Base-by-base conservation (phyloP, 306 rosid species). In the Quercus aquifolioides region DNA sequence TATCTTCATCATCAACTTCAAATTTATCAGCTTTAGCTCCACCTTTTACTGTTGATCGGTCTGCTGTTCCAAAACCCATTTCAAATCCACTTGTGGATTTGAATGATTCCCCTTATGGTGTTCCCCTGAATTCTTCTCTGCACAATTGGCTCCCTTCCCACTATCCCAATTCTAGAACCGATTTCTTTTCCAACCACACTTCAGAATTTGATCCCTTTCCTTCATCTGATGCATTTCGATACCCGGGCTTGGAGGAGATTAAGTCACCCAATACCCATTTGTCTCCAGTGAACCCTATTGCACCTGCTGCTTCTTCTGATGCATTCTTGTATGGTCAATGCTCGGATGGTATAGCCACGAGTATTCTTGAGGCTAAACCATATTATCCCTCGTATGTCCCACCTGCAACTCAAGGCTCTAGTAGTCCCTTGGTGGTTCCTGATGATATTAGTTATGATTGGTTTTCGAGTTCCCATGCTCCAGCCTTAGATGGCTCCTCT, bases 1-100 rank as follows among this genome's bases (percentile, higher is more conserved):
- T 85, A 75, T 74, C 74, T 23, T 69, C 90, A 18, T 49, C 87
- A 23, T 81, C 94, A 0, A 74, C 85, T 35, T 93, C 99, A 21
- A 95, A 82, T 80, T 83, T 95, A 60, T 95, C 97, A 43, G 89
- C 98, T 77, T 87, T 85, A 51, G 98, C 99, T 0, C 90, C 88
- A 0, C 98, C 99, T 7, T 95, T 95, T 33, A 91, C 93, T 17
- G 88, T 92, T 3, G 89, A 86, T 76, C 91, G 89, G 19, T 56
- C 86, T 35, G 52, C 86, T 35, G 52, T 30, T 38, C 30, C 87
- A 3, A 74, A 43, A 31, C 89, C 89, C 11, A 56, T 51, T 51
- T 79, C 88, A 1, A 69, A 74, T 78, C 91, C 90, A 5, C 79
- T 80, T 51, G 55, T 78, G 28, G 93, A 88, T 85, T 82, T 83